Evolutionary conservation across 116 monocot genomes (phyloP).

Genomic region (Phalaenopsis hybrid): DNA sequence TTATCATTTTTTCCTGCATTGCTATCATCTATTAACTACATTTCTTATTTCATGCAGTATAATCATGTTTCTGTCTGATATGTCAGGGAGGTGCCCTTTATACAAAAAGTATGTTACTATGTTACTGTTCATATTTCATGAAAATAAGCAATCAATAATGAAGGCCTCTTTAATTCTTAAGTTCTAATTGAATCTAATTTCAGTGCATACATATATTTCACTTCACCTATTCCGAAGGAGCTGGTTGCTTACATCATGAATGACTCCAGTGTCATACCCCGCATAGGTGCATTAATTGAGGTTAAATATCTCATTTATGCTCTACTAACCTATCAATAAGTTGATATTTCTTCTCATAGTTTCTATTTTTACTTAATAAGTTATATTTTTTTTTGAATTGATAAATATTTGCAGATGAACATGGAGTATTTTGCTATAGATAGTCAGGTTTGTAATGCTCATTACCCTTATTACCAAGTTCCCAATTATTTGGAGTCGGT

Average conservation of each 20-base stretch:
- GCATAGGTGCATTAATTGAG: slow-evolving; percentile 96
- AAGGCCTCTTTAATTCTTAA: not conserved
- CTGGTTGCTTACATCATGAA: slow-evolving; percentile 71
- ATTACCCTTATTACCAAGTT: not conserved
- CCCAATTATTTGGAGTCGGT: not conserved
- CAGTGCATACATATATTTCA: slow-evolving; percentile 96
- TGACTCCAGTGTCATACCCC: slow-evolving; percentile 78
- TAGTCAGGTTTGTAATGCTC: slow-evolving; percentile 57
- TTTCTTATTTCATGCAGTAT: slow-evolving; percentile 55
- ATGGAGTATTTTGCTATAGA: slow-evolving; percentile 99
- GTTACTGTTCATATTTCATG: not conserved
- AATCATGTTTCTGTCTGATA: slow-evolving; percentile 86
- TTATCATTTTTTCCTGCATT: not conserved
- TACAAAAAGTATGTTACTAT: slow-evolving; percentile 76
- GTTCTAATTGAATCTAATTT: slow-evolving; percentile 14
- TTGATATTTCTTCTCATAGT: not conserved
- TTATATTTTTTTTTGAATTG: slow-evolving; percentile 11
- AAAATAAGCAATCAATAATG: not conserved
- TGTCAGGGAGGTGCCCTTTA: slow-evolving; percentile 92
- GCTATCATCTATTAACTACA: slow-evolving; percentile 1
- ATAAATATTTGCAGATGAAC: slow-evolving; percentile 80
- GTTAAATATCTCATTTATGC: slow-evolving; percentile 26
- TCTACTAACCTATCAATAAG: not conserved
- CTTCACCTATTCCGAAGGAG: slow-evolving; percentile 75
- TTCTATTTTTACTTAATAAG: not conserved